Evolutionary conservation across 2,329 filamentous ascomycete species (phyloP).

Genomic region (Verticillium isaacii): DNA sequence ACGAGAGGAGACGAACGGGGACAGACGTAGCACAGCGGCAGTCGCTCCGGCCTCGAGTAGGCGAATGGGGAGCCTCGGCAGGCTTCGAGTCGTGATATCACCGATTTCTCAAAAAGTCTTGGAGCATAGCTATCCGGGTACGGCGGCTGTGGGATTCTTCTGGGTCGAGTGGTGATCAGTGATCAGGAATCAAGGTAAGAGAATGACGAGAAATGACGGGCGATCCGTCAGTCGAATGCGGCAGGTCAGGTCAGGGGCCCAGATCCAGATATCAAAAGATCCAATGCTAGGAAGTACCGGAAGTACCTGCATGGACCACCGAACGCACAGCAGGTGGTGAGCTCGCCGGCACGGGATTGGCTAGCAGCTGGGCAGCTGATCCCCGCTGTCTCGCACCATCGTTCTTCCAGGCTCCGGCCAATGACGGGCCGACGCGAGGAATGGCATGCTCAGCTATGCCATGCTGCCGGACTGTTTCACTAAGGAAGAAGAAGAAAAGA

Average conservation of each 20-base stretch:
- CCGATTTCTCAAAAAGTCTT: background rate
- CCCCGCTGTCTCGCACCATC: conserved; percentile 7
- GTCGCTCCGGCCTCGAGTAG: background rate
- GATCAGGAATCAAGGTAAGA: background rate
- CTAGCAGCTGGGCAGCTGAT: conserved; percentile 8
- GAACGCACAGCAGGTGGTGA: conserved; percentile 9
- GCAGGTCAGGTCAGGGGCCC: background rate
- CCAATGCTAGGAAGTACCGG: conserved; percentile 2
- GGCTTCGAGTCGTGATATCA: background rate
- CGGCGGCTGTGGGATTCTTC: background rate
- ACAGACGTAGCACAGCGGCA: background rate
- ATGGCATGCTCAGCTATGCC: background rate
- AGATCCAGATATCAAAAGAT: background rate
- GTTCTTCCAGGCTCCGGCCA: conserved; percentile 6
- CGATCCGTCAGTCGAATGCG: background rate
- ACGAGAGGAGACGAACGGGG: background rate
- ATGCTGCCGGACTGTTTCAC: background rate
- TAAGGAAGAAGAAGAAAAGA: background rate
- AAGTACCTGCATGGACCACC: conserved; percentile 14
- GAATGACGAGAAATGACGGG: background rate
- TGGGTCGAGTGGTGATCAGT: background rate
- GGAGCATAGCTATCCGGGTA: background rate
- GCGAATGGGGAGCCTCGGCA: background rate
- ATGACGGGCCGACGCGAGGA: background rate
- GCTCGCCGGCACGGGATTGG: background rate